A percentile compares a stretch with the other conserved stretches of the same genome.
Conservation (phyloP, 108 stramenopile species). For the Skeletonema costatum region DNA sequence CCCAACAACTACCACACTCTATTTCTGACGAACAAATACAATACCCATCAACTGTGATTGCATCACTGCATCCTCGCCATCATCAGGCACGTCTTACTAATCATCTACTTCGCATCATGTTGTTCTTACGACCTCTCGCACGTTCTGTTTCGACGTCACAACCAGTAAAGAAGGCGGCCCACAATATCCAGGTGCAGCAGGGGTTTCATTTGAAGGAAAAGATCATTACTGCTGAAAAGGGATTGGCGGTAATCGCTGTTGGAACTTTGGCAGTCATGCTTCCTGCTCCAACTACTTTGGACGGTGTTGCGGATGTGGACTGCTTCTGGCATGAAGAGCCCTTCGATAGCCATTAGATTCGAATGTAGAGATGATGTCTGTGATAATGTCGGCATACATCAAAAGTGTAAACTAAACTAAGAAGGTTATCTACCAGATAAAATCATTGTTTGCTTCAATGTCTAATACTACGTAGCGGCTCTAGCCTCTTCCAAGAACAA, state of each 20-base stretch:
- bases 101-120: background rate
- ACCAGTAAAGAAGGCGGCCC: background rate
- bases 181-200: conserved; percentile 5
- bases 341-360: conserved; percentile 32
- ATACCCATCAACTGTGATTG: too few relatives aligned
- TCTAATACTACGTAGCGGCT: too few relatives aligned
- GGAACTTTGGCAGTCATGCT: conserved; percentile 38
- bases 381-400: too few relatives aligned
- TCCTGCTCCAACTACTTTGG: conserved; percentile 8
- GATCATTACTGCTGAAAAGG: conserved; percentile 28
- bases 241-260: conserved; percentile 21
- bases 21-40: too few relatives aligned
- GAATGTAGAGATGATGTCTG: background rate
- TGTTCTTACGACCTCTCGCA: background rate
- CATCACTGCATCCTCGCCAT: too few relatives aligned
- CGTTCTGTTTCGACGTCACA: background rate
- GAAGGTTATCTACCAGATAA: too few relatives aligned
- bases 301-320: conserved; percentile 14
- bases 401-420: too few relatives aligned
- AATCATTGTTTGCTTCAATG: too few relatives aligned
- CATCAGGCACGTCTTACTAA: background rate
- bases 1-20: too few relatives aligned
- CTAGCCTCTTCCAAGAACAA: too few relatives aligned
- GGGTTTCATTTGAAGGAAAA: conserved; percentile 26
- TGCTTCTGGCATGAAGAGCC: conserved; percentile 30